Conservation (phyloP, 2,329 filamentous ascomycete genomes). For the Nannizziopsis barbatae region DNA sequence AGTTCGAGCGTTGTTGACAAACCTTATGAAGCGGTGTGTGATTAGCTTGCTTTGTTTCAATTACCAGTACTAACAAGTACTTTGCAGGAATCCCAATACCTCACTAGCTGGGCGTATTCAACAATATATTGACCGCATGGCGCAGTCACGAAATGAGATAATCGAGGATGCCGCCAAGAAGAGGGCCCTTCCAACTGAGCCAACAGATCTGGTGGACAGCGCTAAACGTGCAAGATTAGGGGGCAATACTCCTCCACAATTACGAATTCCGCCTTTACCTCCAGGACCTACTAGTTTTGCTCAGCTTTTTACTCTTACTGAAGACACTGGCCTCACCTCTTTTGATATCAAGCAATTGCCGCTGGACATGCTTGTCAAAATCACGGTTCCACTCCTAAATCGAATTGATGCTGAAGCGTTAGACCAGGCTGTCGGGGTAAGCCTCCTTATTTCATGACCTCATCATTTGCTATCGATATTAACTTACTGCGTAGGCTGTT, state of each 20-base stretch:
- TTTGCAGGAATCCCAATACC: slow-evolving; percentile 62
- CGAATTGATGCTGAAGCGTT: slow-evolving; percentile 59
- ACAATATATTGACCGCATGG: slow-evolving; percentile 71
- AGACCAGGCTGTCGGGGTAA: slow-evolving; percentile 60
- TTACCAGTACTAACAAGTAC: slow-evolving; percentile 14
- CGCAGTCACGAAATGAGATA: slow-evolving; percentile 64
- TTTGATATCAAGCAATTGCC: slow-evolving; percentile 80
- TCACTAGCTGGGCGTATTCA: slow-evolving; percentile 68
- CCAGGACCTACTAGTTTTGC: slow-evolving; percentile 67
- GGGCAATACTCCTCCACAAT: slow-evolving; percentile 37
- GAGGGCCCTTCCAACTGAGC: slow-evolving; percentile 58
- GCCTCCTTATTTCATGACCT: slow-evolving; percentile 18
- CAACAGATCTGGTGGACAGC: slow-evolving; percentile 58
- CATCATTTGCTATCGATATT: background rate
- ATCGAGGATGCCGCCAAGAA: slow-evolving; percentile 71
- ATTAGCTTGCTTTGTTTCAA: background rate
- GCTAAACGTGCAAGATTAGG: slow-evolving; percentile 71
- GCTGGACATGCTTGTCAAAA: slow-evolving; percentile 61
- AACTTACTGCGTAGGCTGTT: slow-evolving; percentile 23
- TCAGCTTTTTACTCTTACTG: slow-evolving; percentile 76
- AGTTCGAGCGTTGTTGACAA: slow-evolving; percentile 67
- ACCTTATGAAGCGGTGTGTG: slow-evolving; percentile 64
- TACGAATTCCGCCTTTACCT: slow-evolving; percentile 57
- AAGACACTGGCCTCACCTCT: slow-evolving; percentile 58
- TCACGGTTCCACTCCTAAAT: slow-evolving; percentile 67